Percentiles rank a stretch among this genome's conserved stretches.
Conservation (phyloP, 106 monocot genomes). For the Triglochin maritima region DNA sequence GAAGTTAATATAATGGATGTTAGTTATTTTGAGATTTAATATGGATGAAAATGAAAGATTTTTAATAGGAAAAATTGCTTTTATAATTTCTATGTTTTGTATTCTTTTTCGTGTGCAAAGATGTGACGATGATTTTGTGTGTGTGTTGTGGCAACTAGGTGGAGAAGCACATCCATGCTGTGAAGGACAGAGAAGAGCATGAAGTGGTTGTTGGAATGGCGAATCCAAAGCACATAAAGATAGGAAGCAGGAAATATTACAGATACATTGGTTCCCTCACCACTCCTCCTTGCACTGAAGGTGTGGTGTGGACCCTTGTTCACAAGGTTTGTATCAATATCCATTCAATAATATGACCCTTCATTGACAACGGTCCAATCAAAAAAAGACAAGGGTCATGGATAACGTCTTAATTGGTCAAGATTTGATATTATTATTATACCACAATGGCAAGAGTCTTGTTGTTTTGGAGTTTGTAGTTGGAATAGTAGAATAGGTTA, state of each 20-base stretch:
- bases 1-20: too few species aligned
- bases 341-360: not conserved
- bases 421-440: too few species aligned
- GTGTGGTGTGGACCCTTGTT: conserved; percentile 15
- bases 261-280: conserved; percentile 23
- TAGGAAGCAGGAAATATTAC: conserved; percentile 20
- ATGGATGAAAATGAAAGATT: too few species aligned
- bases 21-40: too few species aligned
- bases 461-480: too few species aligned
- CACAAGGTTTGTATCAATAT: conserved; percentile 2
- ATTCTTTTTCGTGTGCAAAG: too few species aligned
- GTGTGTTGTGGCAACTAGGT: not conserved
- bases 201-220: conserved; percentile 2
- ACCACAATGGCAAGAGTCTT: too few species aligned
- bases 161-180: conserved; percentile 5
- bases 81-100: too few species aligned
- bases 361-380: not conserved
- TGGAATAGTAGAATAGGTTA: too few species aligned
- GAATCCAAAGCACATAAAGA: conserved; percentile 15
- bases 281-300: conserved; percentile 23
- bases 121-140: too few species aligned
- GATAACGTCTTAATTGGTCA: not conserved
- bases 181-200: not conserved
- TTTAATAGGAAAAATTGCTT: too few species aligned
- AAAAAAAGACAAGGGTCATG: not conserved